Base-by-base conservation (phyloP, 768 basidiomycete species). In the Mycena crocata region DNA sequence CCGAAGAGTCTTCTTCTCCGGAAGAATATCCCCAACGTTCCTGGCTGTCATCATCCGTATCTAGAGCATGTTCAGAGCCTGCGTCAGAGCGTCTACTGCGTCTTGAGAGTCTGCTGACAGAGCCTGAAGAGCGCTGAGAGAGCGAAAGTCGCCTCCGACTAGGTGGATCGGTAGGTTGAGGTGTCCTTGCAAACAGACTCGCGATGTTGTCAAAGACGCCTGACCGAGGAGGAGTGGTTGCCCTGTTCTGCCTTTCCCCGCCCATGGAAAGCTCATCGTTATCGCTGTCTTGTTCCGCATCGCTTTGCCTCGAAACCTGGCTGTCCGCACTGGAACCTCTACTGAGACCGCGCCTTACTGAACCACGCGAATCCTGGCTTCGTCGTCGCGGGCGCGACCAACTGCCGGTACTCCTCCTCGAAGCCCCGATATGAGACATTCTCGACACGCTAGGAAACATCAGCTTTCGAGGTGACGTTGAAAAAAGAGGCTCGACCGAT, bases 21-120 rank as follows among this genome's bases (percentile, higher is more conserved):
- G 94, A 95, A n/a, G 91, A 89, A 78, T 95, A 96, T 5, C 94
- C 94, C 94, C 94, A 96, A n/a, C 93, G 86, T 69, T 94, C 93
- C 46, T 89, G 35, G 35, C 61, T 87, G 63, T 81, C 84, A 40
- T 88, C 86, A 4, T 85, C 89, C 14, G 80, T 82, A 31, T 81
- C 86, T 6, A 87, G 67, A 24, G 83, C 89, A 74, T 89, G 78
- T 34, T 91, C 89, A 8, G 90, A 90, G 26, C 83, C 86, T 32
- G 79, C 83, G 23, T 87, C 86, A 17, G 90, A 90, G 54, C 80
- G 83, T 56, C 87, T 76, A 71, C 83, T 86, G n/a, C 85, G 84
- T 46, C 85, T 81, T 24, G 85, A 87, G 64, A 80, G 78, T 52
- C 84, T 82, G 55, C 86, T 85, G 42, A 82, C 74, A 39, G 88